Percentiles rank a stretch among this genome's conserved stretches.
Conservation (phyloP, 2,329 filamentous ascomycete species). For the Ustilaginoidea virens region DNA sequence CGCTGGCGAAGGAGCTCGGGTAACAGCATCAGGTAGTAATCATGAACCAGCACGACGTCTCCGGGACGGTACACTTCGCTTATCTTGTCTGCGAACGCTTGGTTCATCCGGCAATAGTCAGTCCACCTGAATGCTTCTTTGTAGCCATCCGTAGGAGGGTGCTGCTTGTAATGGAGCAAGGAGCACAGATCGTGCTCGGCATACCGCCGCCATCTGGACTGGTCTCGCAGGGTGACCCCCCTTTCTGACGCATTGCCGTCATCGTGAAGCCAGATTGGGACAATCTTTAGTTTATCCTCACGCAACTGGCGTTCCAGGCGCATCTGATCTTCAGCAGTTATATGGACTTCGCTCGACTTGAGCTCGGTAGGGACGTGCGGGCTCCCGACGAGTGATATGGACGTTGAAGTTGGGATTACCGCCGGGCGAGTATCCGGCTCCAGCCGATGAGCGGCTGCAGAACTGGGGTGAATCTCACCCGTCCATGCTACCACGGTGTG, state of each 20-base stretch:
- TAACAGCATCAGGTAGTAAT: slow-evolving; percentile 82
- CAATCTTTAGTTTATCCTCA: slow-evolving; percentile 57
- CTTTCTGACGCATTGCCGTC: slow-evolving; percentile 40
- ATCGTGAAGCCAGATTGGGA: slow-evolving; percentile 81
- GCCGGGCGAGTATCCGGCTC: neutral
- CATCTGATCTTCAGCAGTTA: slow-evolving; percentile 49
- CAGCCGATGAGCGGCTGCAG: slow-evolving; percentile 12
- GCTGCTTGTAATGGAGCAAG: slow-evolving; percentile 88
- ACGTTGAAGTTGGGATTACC: slow-evolving; percentile 1
- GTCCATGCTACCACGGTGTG: slow-evolving; percentile 92
- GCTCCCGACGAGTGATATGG: slow-evolving; percentile 1
- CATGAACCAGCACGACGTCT: slow-evolving; percentile 81
- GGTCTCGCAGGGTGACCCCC: slow-evolving; percentile 54
- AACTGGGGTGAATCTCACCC: slow-evolving; percentile 48
- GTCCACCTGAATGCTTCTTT: slow-evolving; percentile 70
- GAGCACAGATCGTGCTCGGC: slow-evolving; percentile 85
- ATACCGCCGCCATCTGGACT: slow-evolving; percentile 74
- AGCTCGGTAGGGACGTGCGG: neutral
- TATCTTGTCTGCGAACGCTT: slow-evolving; percentile 78
- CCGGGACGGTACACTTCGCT: slow-evolving; percentile 77
- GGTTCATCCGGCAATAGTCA: slow-evolving; percentile 88
- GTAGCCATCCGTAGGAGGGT: slow-evolving; percentile 71
- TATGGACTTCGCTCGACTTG: slow-evolving; percentile 10
- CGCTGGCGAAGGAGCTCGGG: slow-evolving; percentile 76
- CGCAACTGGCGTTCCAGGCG: slow-evolving; percentile 59